These are phyloP conservation scores for Aspergillus vadensis DNA, from an alignment of 2,329 filamentous ascomycete species.

Conservation along the genomic window DNA sequence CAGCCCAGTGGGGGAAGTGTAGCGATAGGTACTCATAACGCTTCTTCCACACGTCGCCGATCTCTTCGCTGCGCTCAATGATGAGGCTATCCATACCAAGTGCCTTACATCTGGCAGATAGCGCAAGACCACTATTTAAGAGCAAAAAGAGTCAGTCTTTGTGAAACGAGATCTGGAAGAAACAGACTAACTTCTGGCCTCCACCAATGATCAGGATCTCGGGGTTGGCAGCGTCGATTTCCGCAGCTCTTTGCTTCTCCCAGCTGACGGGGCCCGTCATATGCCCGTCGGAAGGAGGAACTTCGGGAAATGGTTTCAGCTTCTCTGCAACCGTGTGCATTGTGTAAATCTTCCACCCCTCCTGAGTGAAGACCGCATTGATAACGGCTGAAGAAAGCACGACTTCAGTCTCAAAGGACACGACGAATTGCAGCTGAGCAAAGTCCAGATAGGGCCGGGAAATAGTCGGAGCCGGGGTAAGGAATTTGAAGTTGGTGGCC, in stretches of 20 bases:
- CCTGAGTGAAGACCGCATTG: conserved; percentile 35
- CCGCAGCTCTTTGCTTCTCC: conserved; percentile 32
- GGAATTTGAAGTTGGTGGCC: conserved; percentile 30
- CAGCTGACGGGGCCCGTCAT: conserved; percentile 38
- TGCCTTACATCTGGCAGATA: conserved; percentile 28
- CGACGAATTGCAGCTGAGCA: conserved; percentile 33
- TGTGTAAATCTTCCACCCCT: conserved; percentile 40
- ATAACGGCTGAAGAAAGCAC: conserved; percentile 30
- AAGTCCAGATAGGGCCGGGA: conserved; percentile 33
- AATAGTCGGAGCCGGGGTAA: conserved; percentile 26
- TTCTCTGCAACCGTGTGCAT: conserved; percentile 39
- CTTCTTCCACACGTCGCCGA: conserved; percentile 36
- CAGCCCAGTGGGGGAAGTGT: conserved; percentile 35
- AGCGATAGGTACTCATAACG: conserved; percentile 37
- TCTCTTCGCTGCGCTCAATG: conserved; percentile 29
- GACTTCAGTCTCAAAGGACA: conserved; percentile 36
- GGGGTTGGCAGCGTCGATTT: conserved; percentile 28
- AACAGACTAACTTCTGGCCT: conserved; percentile 22
- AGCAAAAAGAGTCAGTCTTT: too few relatives aligned
- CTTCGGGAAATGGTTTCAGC: conserved; percentile 35
- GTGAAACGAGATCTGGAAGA: not conserved
- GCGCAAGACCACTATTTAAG: conserved; percentile 25
- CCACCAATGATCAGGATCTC: conserved; percentile 30
- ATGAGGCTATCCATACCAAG: conserved; percentile 33
- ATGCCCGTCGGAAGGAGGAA: conserved; percentile 33